Percentiles rank a stretch among this genome's conserved stretches.
phyloP scores from a whole-genome alignment of 2,329 filamentous ascomycete species.

The Xylariomycetidae sp. region DNA sequence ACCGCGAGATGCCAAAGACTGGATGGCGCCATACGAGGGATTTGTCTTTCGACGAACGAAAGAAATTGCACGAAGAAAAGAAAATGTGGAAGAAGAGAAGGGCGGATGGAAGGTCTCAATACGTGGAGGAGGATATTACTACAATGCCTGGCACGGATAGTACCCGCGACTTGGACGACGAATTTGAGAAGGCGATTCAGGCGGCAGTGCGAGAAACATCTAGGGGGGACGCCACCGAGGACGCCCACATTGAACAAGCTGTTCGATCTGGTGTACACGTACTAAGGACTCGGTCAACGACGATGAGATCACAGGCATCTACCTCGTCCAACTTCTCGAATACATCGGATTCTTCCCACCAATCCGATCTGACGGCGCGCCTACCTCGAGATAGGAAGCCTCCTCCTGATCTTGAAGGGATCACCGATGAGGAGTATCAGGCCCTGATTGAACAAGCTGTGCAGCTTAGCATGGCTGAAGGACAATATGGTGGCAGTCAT shows the following conservation, averaged over 20 bases:
- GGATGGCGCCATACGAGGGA: conserved; percentile 47
- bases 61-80: conserved; percentile 44
- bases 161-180: conserved; percentile 41
- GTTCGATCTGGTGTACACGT: conserved; percentile 68
- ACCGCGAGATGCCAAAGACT: conserved; percentile 31
- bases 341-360: conserved; percentile 3
- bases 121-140: conserved; percentile 15
- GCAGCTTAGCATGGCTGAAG: conserved; percentile 41
- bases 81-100: conserved; percentile 36
- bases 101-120: no score
- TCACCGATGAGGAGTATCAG: conserved; percentile 56
- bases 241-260: conserved; percentile 66
- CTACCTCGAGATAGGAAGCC: no score
- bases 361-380: no score
- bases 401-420: conserved; percentile 32
- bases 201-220: conserved; percentile 67
- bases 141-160: conserved; percentile 8
- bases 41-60: conserved; percentile 46
- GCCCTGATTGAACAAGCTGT: conserved; percentile 52
- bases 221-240: conserved; percentile 63
- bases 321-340: conserved; percentile 9
- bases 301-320: conserved; percentile 14
- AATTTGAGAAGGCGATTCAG: conserved; percentile 69
- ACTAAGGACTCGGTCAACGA: conserved; percentile 29
- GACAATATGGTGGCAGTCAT: conserved; percentile 15